phyloP scores from a whole-genome alignment of 306 rosid genomes.

The Pterocarpus macrocarpus region DNA sequence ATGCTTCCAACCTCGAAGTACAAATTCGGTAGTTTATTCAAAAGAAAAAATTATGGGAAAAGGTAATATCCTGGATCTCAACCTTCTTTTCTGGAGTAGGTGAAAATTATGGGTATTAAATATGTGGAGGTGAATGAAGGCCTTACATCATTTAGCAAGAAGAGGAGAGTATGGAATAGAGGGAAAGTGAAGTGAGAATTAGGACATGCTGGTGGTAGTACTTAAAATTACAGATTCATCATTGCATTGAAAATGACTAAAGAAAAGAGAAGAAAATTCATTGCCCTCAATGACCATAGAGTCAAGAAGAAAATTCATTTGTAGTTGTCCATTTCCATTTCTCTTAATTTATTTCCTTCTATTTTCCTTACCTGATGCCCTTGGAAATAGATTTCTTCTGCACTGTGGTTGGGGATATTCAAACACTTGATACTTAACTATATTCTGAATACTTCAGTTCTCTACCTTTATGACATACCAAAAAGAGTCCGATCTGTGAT shows the following conservation, averaged over 20 bases:
- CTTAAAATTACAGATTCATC: conserved; percentile 23
- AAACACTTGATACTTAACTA: background rate
- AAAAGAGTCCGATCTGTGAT: background rate
- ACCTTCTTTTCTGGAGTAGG: background rate
- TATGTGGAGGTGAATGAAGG: background rate
- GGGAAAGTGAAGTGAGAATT: background rate
- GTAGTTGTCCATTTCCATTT: background rate
- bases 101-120: background rate
- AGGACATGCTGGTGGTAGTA: background rate
- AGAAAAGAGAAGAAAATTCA: background rate
- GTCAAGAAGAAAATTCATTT: background rate
- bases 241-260: background rate
- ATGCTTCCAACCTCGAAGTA: conserved; percentile 80
- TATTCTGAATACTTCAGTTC: background rate
- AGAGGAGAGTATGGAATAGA: conserved; percentile 24
- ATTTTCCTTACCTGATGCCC: background rate
- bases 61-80: conserved; percentile 58
- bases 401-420: background rate
- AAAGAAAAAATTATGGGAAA: conserved; percentile 71
- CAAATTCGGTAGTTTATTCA: conserved; percentile 78
- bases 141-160: background rate
- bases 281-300: background rate
- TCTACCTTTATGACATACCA: background rate
- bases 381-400: conserved; percentile 29
- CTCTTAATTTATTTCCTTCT: conserved; percentile 4